Evolutionary conservation across 1,139 yeast genomes (phyloP), one percentile per base, ranked within the genome.

Genomic region (Blastobotrys capitulatus): DNA sequence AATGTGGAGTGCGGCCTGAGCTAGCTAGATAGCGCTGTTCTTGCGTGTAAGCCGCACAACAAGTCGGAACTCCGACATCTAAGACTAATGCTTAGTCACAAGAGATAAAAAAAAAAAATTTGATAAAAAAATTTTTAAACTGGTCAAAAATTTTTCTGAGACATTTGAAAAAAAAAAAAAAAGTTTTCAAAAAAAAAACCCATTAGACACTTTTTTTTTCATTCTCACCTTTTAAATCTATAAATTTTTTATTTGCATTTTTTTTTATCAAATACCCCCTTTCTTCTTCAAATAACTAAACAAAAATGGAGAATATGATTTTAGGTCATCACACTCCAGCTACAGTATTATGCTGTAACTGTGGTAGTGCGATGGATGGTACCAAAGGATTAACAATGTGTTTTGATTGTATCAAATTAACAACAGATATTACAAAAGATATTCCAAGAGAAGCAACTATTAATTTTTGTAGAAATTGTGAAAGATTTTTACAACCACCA

Each of bases 301-400:
- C 32, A 29, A 29, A 19, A 13, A 42, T 42, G 45, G 39, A 42
- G 22, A 38, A 16, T 15, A 42, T 42, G 45, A 13, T 35, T 3
- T 15, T 43, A n/a, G 32, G 31, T 3, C 40, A 39, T 2, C 31
- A 18, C 35, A 46, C 48, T 16, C 54, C 57, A 13, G 60, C 62
- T 32, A 92, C 97, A 1, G 95, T 94, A 54, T 78, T 92, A 54
- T 92, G 99, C 75, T 89, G 96, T 71, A 88, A 87, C 83, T 92
- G 99, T 83, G 97, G 98, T 70, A 87, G 86, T 51, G 97, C 98
- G 45, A 87, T 94, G 80, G 97, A 92, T 65, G 97, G 97, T 42
- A 86, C 96, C 31, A 75, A 57, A 43, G 97, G 98, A 29, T 74
- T 90, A 56, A 96, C 89, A 29, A 89, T 92, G 96, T 94, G 98